Evolutionary conservation across 2,329 filamentous ascomycete species (phyloP), one percentile per base, ranked within the genome.

Genomic region (Colletotrichum simmondsii): DNA sequence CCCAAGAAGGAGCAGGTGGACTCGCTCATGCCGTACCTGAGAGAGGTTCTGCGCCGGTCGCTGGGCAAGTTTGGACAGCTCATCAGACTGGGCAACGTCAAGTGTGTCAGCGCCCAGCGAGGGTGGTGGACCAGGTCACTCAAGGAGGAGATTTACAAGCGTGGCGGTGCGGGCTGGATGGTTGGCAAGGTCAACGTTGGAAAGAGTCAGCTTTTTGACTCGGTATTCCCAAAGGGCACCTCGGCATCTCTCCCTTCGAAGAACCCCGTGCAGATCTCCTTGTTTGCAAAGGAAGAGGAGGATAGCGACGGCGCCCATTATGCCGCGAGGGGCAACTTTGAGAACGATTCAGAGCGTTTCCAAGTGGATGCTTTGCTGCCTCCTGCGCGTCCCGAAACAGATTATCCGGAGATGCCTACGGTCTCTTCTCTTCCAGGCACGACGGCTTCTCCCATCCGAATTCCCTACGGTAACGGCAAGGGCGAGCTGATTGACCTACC

Each of bases 131-230:
- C 95, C 0, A 93, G 90, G 76, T 87, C 93, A 62, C 85, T 99
- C 68, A 98, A 94, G 81, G 92, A 98, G 76, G 92, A 95, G 60
- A 95, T 99, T 59, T 95, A 92, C 88, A 85, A 91, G 56, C 90
- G 94, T 61, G 95, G 95, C 4, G 96, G 96, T 5, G 97, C 92
- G 19, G 92, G 94, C 19, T 99, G 97, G 96, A 92, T 99, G 87
- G 93, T 99, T 3, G 97, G 97, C n/a, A 98, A 98, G 82, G 95
- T 95, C 75, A 99, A 99, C 79, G 97, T 98, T 2, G 97, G 97
- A 28, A 99, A 99, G 83, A 98, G 96, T 77, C 93, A 93, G 79
- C 88, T 99, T 2, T 97, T 98, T 73, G 92, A 97, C 77, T 90
- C 92, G 5, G 91, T 98, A 8, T 98, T 95, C 78, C 96, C 97